Conservation (phyloP, 148 eudicot genomes). For the Diospyros kaki region DNA sequence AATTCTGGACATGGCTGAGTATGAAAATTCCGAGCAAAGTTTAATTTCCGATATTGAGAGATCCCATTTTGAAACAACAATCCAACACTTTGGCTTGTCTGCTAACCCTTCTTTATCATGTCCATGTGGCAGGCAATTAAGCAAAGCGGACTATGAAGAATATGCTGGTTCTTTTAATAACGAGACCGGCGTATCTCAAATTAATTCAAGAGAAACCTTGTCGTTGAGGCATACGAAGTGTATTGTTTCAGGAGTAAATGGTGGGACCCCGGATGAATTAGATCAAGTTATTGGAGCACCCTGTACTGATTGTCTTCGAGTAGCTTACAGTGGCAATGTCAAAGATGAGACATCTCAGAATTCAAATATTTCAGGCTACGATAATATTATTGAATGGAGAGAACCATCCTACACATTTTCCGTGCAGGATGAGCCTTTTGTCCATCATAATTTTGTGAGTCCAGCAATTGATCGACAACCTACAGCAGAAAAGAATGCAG, state of each 20-base stretch:
- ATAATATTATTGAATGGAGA: conserved; percentile 5
- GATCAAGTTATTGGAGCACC: conserved; percentile 12
- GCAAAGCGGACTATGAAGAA: conserved; percentile 10
- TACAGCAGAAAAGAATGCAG: conserved; percentile 2
- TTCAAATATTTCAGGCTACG: conserved; percentile 5
- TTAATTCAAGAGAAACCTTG: conserved; percentile 5
- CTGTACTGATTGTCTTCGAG: conserved; percentile 1
- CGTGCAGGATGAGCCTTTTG: not conserved
- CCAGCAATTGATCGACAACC: conserved; percentile 1
- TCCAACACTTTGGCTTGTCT: conserved; percentile 9
- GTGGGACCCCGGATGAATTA: conserved; percentile 2
- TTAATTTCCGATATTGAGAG: conserved; percentile 8
- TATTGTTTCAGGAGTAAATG: conserved; percentile 6
- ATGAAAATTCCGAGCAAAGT: conserved; percentile 5
- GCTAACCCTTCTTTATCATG: conserved; percentile 7
- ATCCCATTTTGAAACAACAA: conserved; percentile 13
- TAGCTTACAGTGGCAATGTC: not conserved
- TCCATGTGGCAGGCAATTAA: conserved; percentile 3
- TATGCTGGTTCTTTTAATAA: not conserved
- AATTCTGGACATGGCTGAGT: conserved; percentile 4
- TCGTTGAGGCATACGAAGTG: conserved; percentile 10
- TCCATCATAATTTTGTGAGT: conserved; percentile 1
- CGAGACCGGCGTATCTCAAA: not conserved
- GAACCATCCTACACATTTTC: not conserved
- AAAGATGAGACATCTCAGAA: not conserved